phyloP scores from a whole-genome alignment of 371 early-diverging fungal genomes.

The Entomophthora muscae region DNA sequence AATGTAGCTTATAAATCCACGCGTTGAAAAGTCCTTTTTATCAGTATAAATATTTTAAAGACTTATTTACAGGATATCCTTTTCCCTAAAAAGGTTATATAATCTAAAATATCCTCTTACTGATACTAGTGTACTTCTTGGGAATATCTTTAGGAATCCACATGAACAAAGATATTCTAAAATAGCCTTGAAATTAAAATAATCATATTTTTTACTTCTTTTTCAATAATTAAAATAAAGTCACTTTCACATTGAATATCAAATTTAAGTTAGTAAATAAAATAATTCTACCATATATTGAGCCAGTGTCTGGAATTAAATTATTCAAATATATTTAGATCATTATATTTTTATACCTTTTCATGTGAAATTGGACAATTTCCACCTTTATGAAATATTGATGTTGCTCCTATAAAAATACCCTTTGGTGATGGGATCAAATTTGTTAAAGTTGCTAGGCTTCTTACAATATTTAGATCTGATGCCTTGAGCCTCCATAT shows the following conservation, averaged over 20 bases:
- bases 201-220: neutral
- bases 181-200: neutral
- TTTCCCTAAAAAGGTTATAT: neutral
- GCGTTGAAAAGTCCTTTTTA: neutral
- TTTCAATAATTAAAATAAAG: neutral
- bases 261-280: neutral
- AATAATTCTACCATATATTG: neutral
- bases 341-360: neutral
- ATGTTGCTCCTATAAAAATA: neutral
- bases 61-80: neutral
- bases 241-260: neutral
- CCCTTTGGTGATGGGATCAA: neutral
- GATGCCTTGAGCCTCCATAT: neutral
- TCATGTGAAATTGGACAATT: neutral
- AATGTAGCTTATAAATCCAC: neutral
- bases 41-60: neutral
- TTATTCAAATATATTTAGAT: neutral
- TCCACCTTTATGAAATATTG: neutral
- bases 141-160: neutral
- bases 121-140: neutral
- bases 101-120: neutral
- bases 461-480: neutral
- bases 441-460: neutral
- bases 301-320: neutral
- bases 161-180: neutral